These are phyloP conservation scores for Plasmodium relictum DNA, from an alignment of 169 alveolate genomes.

Conservation along the genomic window DNA sequence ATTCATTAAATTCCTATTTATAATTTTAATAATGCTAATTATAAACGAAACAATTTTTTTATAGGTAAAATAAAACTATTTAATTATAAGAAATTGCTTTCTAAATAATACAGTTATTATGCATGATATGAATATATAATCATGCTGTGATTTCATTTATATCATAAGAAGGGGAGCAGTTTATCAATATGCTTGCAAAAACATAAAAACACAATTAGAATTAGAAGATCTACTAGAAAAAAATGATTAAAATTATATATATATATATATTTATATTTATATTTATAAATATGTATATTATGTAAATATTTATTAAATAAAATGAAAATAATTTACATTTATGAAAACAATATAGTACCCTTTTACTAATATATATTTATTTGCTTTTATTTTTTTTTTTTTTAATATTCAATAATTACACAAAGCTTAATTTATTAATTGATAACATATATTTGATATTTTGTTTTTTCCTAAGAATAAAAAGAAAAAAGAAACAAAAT, in stretches of 20 bases:
- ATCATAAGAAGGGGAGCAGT: conserved; percentile 77
- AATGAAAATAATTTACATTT: no score
- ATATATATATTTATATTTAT: no score
- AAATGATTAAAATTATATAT: not conserved
- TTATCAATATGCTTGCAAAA: conserved; percentile 39
- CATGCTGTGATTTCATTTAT: conserved; percentile 80
- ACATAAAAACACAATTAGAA: conserved; percentile 48
- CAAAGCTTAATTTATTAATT: no score
- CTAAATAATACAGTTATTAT: conserved; percentile 79
- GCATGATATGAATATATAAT: conserved; percentile 77
- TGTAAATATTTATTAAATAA: no score
- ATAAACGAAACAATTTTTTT: conserved; percentile 12
- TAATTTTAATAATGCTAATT: conserved; percentile 16
- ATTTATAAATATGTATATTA: no score
- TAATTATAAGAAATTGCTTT: conserved; percentile 76
- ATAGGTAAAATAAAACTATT: conserved; percentile 36
- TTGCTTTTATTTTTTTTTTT: no score
- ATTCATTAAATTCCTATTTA: conserved; percentile 89
- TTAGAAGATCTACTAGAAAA: conserved; percentile 42
- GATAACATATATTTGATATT: no score
- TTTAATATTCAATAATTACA: no score
- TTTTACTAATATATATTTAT: no score
- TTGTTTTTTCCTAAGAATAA: no score
- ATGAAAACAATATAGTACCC: no score
- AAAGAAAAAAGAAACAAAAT: no score